Evolutionary conservation across 352 stramenopile genomes (phyloP).

Genomic region (Pythium chondricola): DNA sequence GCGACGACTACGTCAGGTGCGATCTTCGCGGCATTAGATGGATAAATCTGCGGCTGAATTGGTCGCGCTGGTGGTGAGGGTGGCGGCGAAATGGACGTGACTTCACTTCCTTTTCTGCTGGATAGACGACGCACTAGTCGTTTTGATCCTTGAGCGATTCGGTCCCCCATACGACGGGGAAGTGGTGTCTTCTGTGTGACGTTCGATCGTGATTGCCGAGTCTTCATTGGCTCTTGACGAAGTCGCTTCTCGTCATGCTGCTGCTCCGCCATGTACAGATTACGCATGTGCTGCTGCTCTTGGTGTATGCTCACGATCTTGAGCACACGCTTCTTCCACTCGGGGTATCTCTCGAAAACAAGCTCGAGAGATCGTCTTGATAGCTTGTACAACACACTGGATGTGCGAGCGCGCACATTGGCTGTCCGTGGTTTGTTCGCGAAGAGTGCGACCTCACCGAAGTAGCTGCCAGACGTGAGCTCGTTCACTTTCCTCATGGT

Average conservation of each 20-base stretch:
- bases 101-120: neutral
- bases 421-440: conserved; percentile 39
- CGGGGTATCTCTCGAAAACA: conserved; percentile 55
- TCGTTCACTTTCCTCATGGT: conserved; percentile 53
- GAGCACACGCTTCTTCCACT: conserved; percentile 56
- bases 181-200: neutral
- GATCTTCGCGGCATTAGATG: neutral
- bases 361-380: conserved; percentile 41
- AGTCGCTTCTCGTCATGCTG: conserved; percentile 27
- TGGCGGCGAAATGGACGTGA: neutral
- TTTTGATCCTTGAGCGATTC: neutral
- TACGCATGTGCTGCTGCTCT: conserved; percentile 42
- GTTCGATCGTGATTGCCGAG: neutral
- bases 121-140: neutral
- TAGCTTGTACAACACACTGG: conserved; percentile 50
- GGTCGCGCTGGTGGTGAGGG: neutral
- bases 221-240: conserved; percentile 2
- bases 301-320: conserved; percentile 50
- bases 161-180: neutral
- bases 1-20: too few species aligned
- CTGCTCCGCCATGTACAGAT: conserved; percentile 57
- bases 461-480: conserved; percentile 41
- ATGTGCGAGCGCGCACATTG: conserved; percentile 38
- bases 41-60: neutral
- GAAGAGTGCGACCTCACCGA: conserved; percentile 53